A percentile compares a stretch with the other conserved stretches of the same genome.
These are phyloP conservation scores for Rhododendron simsii DNA, from an alignment of 148 eudicot species.

Conservation along the genomic window DNA sequence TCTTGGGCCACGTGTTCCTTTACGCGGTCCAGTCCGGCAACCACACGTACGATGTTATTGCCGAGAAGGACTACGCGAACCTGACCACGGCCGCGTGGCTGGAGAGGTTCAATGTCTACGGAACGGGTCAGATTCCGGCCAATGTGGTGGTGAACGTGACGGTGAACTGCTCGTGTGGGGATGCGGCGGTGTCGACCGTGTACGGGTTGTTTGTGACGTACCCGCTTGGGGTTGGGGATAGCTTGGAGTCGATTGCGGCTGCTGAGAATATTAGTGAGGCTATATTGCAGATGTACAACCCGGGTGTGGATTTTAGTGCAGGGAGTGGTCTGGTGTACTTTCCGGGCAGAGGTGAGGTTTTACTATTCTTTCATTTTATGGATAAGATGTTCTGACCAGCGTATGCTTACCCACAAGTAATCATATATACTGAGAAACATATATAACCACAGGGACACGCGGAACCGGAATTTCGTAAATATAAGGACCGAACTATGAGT, in stretches of 20 bases:
- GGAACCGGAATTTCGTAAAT: no score
- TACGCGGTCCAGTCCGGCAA: conserved; percentile 20
- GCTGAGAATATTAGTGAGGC: conserved; percentile 24
- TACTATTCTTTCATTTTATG: no score
- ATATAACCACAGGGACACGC: no score
- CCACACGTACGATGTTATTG: conserved; percentile 40
- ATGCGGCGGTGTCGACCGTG: conserved; percentile 37
- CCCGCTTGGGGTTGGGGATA: conserved; percentile 53
- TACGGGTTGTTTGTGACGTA: conserved; percentile 74
- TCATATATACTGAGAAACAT: no score
- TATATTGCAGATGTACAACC: conserved; percentile 61
- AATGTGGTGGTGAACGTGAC: conserved; percentile 35
- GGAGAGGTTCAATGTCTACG: conserved; percentile 36
- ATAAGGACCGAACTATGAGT: no score
- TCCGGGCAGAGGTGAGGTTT: conserved; percentile 54
- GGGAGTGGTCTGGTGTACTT: conserved; percentile 60
- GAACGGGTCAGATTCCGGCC: conserved; percentile 22
- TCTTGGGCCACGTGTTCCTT: conserved; percentile 40
- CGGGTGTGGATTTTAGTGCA: conserved; percentile 33
- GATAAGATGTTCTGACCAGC: no score
- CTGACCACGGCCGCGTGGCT: conserved; percentile 45
- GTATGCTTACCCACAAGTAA: no score
- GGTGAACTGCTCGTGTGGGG: conserved; percentile 74
- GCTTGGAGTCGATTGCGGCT: conserved; percentile 28
- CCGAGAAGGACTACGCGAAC: conserved; percentile 35